Percentiles rank a stretch among this genome's conserved stretches.
Evolutionary conservation across 805 yeast genomes (phyloP).

Genomic region (Wickerhamomyces bisporus): DNA sequence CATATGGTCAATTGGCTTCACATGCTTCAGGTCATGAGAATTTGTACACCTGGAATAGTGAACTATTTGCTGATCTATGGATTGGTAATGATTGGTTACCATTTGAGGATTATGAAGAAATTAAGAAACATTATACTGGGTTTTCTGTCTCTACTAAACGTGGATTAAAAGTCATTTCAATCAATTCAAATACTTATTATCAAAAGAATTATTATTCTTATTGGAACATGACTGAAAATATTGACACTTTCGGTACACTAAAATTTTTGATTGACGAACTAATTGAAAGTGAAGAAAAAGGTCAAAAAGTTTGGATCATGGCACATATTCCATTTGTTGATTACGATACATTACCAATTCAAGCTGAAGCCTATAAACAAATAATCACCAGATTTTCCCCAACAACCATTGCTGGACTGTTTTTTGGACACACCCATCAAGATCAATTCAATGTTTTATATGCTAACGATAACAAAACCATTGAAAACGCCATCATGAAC

Average conservation of each 20-base stretch:
- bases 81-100: slow-evolving; percentile 38
- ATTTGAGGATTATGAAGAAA: slow-evolving; percentile 9
- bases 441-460: slow-evolving; percentile 64
- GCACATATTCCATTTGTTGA: slow-evolving; percentile 61
- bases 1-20: slow-evolving; percentile 64
- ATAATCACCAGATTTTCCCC: slow-evolving; percentile 66
- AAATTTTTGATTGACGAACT: slow-evolving; percentile 58
- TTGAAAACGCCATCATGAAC: slow-evolving; percentile 44
- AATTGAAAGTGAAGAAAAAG: slow-evolving; percentile 48
- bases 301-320: slow-evolving; percentile 68
- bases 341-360: slow-evolving; percentile 56
- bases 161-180: slow-evolving; percentile 55
- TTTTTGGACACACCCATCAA: slow-evolving; percentile 67
- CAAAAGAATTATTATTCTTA: slow-evolving; percentile 55
- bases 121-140: slow-evolving; percentile 51
- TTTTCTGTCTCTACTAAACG: slow-evolving; percentile 49
- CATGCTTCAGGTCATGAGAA: slow-evolving; percentile 36
- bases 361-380: slow-evolving; percentile 48
- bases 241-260: slow-evolving; percentile 61
- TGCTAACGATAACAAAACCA: slow-evolving; percentile 38
- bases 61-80: slow-evolving; percentile 46
- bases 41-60: slow-evolving; percentile 42
- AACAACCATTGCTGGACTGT: slow-evolving; percentile 59
- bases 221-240: slow-evolving; percentile 40
- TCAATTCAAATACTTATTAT: slow-evolving; percentile 68